Percentiles rank a stretch among this genome's conserved stretches.
phyloP scores from a whole-genome alignment of 1,284 basidiomycete species.

The Leccinum pseudoinsigne region DNA sequence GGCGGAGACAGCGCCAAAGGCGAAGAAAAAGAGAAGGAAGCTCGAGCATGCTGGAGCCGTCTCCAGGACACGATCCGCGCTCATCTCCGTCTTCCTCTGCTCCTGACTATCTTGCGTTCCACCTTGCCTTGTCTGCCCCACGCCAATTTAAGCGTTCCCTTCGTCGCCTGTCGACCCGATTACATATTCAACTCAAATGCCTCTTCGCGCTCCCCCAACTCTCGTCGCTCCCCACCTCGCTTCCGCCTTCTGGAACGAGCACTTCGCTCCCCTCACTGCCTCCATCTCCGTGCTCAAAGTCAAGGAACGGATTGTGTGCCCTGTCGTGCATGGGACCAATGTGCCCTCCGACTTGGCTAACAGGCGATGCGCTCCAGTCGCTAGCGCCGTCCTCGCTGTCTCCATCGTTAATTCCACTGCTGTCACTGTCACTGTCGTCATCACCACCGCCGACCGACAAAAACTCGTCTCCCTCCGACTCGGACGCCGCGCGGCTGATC shows the following conservation, averaged over 20 bases:
- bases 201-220: slow-evolving; percentile 29
- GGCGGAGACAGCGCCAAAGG: neutral
- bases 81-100: neutral
- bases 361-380: slow-evolving; percentile 17
- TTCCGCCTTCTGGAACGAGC: slow-evolving; percentile 20
- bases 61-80: neutral
- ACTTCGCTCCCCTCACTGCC: slow-evolving; percentile 27
- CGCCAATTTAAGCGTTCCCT: neutral
- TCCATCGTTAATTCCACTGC: neutral
- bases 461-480: slow-evolving; percentile 30
- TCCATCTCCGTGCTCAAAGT: slow-evolving; percentile 14
- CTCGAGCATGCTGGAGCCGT: neutral
- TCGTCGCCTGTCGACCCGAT: neutral
- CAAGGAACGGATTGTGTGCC: slow-evolving; percentile 27
- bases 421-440: neutral
- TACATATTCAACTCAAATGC: slow-evolving; percentile 11
- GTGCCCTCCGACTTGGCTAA: neutral
- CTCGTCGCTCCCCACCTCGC: slow-evolving; percentile 30
- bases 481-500: slow-evolving; percentile 19
- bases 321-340: slow-evolving; percentile 10
- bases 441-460: slow-evolving; percentile 26
- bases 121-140: neutral
- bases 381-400: neutral
- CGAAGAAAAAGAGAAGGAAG: neutral
- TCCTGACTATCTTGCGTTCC: neutral